Percentiles rank a stretch among this genome's conserved stretches.
phyloP scores from a whole-genome alignment of 768 basidiomycete genomes.

The Suillus placidus region DNA sequence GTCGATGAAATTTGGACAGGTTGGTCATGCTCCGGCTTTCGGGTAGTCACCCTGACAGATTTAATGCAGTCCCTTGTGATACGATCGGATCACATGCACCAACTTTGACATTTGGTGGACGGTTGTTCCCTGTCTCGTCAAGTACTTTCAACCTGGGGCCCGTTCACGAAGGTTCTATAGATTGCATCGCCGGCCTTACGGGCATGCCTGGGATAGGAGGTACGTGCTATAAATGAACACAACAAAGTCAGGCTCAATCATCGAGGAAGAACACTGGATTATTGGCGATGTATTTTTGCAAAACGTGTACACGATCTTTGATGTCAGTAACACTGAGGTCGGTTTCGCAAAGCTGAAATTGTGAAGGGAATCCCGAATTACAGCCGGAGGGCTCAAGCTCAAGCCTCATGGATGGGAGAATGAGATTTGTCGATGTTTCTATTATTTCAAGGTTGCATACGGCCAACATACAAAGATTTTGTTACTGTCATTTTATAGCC shows the following conservation, averaged over 20 bases:
- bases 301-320: neutral
- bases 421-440: neutral
- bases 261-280: neutral
- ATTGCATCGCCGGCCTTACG: neutral
- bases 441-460: neutral
- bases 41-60: neutral
- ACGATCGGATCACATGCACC: neutral
- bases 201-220: neutral
- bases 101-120: neutral
- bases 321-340: neutral
- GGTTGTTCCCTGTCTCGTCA: neutral
- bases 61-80: neutral
- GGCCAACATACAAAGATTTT: neutral
- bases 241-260: neutral
- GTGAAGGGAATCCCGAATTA: neutral
- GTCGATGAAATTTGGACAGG: neutral
- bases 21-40: neutral
- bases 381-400: neutral
- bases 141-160: neutral
- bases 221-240: neutral
- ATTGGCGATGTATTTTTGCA: neutral
- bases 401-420: neutral
- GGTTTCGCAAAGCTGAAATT: neutral
- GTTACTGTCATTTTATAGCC: neutral
- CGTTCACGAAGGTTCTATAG: neutral